phyloP scores from a whole-genome alignment of 345 rosid species.

The Moricandia moricandioides region DNA sequence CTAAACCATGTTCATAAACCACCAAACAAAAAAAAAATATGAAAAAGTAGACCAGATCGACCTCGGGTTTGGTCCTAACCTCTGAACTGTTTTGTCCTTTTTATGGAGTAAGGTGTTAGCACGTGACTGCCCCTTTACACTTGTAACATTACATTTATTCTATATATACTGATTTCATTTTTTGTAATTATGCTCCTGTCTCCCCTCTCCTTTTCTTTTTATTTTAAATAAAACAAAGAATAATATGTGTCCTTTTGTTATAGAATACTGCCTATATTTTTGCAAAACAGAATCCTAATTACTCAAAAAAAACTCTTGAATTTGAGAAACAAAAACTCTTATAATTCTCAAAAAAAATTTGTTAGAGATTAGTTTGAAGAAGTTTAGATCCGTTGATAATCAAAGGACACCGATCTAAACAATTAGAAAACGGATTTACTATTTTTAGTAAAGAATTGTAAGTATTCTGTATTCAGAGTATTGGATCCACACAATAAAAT shows the following conservation, averaged over 20 bases:
- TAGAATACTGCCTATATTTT: background rate
- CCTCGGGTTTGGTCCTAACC: slow-evolving; percentile 36
- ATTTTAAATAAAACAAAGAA: background rate
- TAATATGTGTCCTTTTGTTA: background rate
- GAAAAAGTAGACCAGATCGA: slow-evolving; percentile 25
- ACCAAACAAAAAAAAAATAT: background rate
- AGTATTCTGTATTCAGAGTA: slow-evolving; percentile 37
- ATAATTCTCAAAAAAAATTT: background rate
- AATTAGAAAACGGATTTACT: background rate
- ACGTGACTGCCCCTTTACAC: slow-evolving; percentile 39
- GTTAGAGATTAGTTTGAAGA: slow-evolving; percentile 10
- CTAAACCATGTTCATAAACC: slow-evolving; percentile 15
- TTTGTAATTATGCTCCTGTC: slow-evolving; percentile 12
- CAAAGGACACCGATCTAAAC: background rate
- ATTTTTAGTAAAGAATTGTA: slow-evolving; percentile 27
- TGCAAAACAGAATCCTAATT: background rate
- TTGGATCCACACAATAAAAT: slow-evolving; percentile 36
- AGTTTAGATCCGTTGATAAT: slow-evolving; percentile 12
- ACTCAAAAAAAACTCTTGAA: background rate
- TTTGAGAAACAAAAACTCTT: background rate
- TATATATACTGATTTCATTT: slow-evolving; percentile 5
- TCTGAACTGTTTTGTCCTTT: slow-evolving; percentile 37
- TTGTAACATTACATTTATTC: slow-evolving; percentile 26
- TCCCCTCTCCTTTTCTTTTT: background rate
- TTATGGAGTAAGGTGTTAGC: slow-evolving; percentile 26